Evolutionary conservation across 1,139 yeast genomes (phyloP), one percentile per base, ranked within the genome.

Genomic region (Debaryomycetaceae sp.): DNA sequence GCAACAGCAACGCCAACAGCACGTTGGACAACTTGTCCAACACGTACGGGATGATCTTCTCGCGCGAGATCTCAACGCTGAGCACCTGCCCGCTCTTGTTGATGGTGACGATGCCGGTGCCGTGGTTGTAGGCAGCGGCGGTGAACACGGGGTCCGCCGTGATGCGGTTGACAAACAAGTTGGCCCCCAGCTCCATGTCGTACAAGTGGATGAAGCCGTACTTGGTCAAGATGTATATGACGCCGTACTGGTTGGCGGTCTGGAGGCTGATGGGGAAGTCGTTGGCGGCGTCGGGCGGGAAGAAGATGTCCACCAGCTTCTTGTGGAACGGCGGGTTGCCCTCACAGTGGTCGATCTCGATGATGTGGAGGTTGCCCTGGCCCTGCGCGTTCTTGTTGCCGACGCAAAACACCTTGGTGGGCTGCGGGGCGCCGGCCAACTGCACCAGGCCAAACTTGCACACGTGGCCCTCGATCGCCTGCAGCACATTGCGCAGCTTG

Each of bases 381-480:
- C 89, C 91, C 38, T 79, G 80, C 29, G 84, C 84, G 37, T 83
- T 78, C 58, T 94, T 81, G 61, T 88, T 86, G 53, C 89, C 91
- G 37, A 89, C 91, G 60, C 85, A 82, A 57, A 93, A 91, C 23
- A 91, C 78, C 58, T 86, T 88, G 30, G 95, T 84, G 36, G 89
- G 93, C 21, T 69, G 59, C 16, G 78, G 47, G 27, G 89, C 86
- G 31, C 89, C 91, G 34, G 77, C 81, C 45, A 89, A 68, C 42
- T 79, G 71, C 41, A 91, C 60, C 36, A 73, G 67, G 32, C 95
- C 89, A 61, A 93, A 93, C 31, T 80, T 78, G 37, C 95, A 91
- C 34, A 94, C 97, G 58, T 93, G 98, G 45, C 98, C 98, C 54
- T 93, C 97, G 48, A 93, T 86, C 18, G 95, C 93, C 65, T 93